Evolutionary conservation across 352 stramenopile species (phyloP).

Genomic region (Pythium aquatile): DNA sequence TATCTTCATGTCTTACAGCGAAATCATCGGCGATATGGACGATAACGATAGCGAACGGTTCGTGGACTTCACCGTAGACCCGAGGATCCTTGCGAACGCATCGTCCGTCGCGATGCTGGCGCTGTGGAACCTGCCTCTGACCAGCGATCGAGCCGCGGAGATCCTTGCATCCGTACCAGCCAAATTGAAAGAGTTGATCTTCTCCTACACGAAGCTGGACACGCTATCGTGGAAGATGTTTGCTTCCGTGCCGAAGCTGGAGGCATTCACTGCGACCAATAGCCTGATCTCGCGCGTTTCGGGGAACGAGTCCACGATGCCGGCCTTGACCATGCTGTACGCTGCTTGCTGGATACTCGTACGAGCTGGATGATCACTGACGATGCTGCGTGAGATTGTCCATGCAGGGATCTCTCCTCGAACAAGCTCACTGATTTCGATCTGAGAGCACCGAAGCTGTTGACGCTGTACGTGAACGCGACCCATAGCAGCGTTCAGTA

Average conservation of each 20-base stretch:
- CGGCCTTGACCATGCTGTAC: not conserved
- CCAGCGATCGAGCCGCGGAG: not conserved
- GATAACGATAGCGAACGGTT: not conserved
- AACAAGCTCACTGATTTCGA: too few relatives aligned
- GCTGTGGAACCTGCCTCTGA: not conserved
- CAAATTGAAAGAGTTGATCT: not conserved
- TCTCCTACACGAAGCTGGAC: not conserved
- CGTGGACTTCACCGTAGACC: not conserved
- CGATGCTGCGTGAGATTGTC: too few relatives aligned
- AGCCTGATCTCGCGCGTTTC: not conserved
- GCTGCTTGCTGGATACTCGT: not conserved
- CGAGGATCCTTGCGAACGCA: not conserved
- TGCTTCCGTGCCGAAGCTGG: not conserved
- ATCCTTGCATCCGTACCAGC: not conserved
- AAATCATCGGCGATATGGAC: too few relatives aligned
- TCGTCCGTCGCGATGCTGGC: not conserved
- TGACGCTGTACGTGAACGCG: too few relatives aligned
- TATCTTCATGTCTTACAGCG: not conserved
- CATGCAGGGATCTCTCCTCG: too few relatives aligned
- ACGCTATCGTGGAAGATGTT: not conserved
- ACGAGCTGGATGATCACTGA: not conserved
- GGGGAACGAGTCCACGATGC: not conserved
- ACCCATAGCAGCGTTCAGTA: too few relatives aligned
- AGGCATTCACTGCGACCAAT: not conserved
- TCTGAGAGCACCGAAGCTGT: too few relatives aligned